Base-by-base conservation (phyloP, 2,329 filamentous ascomycete species). In the Fusarium sp. region DNA sequence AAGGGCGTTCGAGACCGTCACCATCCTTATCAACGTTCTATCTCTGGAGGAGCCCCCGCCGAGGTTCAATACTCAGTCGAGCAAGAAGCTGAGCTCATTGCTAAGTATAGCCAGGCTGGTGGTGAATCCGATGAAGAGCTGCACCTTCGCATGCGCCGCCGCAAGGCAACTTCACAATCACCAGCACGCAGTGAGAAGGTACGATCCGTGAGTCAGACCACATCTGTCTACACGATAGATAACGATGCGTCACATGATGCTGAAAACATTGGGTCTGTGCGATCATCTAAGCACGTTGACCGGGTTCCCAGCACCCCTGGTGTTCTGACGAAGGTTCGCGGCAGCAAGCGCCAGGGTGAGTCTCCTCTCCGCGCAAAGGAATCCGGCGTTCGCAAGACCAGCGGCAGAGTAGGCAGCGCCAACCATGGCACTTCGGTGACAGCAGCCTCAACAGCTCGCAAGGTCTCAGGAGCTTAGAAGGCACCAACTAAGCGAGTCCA, bases 1-100 rank as follows among this genome's bases (percentile, higher is more conserved):
- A 98, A 99, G 85, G 92, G 92, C 18, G 91, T 90, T 71, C 90
- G 93, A 60, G 93, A 95, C 75, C 89, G 91, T 27, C 91, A 93
- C 73, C 89, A 95, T 79, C 89, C 91, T 14, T 92, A 95, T 80
- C 82, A 89, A 54, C 87, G 90, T 60, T 87, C 86, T 25, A 80
- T 85, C 71, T 78, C 87, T 30, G 79, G 82, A 53, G 81, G 82
- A 25, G 79, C 80, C 10, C 78, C 79, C 10, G 75, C 79, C 3
- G 83, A 83, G 59, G 88, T 88, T 67, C 83, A 87, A 65, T 85
- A 87, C 46, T 85, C 83, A 32, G 78, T 87, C 72, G 82, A 86
- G 76, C 79, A 88, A 76, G 86, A 90, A 63, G 87, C 87, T 1
- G 91, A 93, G 77, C 80, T 89, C 61, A 82, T 90, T 53, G 84